Evolutionary conservation across 768 basidiomycete genomes (phyloP).

Genomic region (Dentipellis fragilis): DNA sequence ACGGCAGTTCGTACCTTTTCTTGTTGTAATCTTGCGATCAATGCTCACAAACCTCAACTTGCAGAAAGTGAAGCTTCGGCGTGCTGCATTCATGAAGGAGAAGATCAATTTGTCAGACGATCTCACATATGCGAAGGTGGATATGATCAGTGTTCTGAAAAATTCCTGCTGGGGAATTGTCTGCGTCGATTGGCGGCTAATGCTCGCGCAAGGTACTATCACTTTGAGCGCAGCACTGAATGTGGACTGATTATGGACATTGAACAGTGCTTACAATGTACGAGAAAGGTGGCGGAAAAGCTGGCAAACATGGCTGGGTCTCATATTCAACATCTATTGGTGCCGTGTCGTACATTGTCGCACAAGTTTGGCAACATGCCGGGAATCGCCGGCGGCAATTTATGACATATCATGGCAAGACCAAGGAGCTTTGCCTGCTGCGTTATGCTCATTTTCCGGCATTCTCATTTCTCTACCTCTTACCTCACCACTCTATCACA

Average conservation of each 20-base stretch:
- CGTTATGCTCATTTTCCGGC: background rate
- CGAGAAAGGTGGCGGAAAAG: background rate
- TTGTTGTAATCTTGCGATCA: no score
- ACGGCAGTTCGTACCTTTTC: background rate
- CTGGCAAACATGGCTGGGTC: background rate
- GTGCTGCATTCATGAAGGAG: background rate
- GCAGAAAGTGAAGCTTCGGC: background rate
- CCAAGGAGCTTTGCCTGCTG: background rate
- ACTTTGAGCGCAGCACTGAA: background rate
- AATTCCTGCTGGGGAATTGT: background rate
- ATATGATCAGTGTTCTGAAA: background rate
- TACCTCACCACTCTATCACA: background rate
- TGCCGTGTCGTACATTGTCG: background rate
- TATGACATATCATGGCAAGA: background rate
- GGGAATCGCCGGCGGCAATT: background rate
- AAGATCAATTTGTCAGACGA: background rate
- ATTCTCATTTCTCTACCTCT: background rate
- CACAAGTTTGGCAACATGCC: background rate
- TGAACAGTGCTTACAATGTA: background rate
- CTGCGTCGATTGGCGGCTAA: background rate
- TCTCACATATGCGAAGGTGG: background rate
- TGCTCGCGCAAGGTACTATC: background rate
- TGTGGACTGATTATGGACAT: background rate
- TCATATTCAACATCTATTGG: background rate
- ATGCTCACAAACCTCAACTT: no score